Evolutionary conservation across 257 asterid genomes (phyloP).

Genomic region (Buddleja alternifolia): DNA sequence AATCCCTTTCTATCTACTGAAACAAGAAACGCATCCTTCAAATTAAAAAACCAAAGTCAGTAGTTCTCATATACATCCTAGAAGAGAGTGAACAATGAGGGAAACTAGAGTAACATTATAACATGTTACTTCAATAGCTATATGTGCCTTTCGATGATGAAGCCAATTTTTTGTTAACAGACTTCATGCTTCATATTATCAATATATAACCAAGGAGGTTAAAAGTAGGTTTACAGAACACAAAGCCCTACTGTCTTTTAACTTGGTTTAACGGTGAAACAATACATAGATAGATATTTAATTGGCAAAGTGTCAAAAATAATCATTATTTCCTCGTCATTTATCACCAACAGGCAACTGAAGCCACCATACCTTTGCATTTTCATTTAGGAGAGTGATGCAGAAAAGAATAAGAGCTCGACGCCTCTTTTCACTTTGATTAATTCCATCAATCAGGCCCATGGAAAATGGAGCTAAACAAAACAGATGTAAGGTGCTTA

Average conservation of each 20-base stretch:
- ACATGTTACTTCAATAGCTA: too few relatives aligned
- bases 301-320: not conserved
- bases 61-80: not conserved
- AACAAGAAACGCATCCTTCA: constrained; percentile 83
- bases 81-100: not conserved
- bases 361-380: constrained; percentile 67
- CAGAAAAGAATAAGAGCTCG: constrained; percentile 89
- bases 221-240: not conserved
- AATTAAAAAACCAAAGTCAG: constrained; percentile 33
- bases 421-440: constrained; percentile 79
- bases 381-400: constrained; percentile 57
- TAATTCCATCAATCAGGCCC: constrained; percentile 85
- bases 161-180: not conserved
- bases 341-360: constrained; percentile 15
- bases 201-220: not conserved
- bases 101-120: not conserved
- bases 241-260: too few relatives aligned
- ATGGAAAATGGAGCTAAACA: constrained; percentile 61
- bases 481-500: constrained; percentile 23
- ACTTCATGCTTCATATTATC: constrained; percentile 1
- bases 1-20: constrained; percentile 80
- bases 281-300: not conserved
- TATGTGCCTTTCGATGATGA: not conserved
- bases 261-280: not conserved
- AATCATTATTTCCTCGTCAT: not conserved